Evolutionary conservation across 1,284 basidiomycete species (phyloP).

Genomic region (Puccinia polysora): DNA sequence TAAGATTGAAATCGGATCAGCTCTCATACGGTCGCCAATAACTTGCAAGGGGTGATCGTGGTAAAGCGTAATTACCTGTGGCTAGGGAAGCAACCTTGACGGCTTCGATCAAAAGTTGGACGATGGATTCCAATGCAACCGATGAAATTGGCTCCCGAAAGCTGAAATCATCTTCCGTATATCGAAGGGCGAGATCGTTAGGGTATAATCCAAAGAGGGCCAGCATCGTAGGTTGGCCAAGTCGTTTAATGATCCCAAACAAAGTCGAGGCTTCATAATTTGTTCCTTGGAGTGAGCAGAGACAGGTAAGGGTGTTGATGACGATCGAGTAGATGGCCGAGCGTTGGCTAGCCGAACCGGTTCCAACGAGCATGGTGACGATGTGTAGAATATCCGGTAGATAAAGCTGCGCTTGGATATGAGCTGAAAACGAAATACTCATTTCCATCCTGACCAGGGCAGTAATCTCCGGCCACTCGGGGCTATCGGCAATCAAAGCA

Average conservation of each 20-base stretch:
- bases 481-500: constrained; percentile 63
- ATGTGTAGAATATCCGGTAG: constrained; percentile 75
- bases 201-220: constrained; percentile 66
- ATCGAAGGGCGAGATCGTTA: constrained; percentile 53
- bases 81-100: constrained; percentile 65
- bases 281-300: constrained; percentile 59
- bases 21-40: too few relatives aligned
- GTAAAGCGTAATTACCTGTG: constrained; percentile 60
- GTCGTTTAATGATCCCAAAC: constrained; percentile 61
- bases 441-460: constrained; percentile 69
- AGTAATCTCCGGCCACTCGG: constrained; percentile 76
- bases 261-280: constrained; percentile 59
- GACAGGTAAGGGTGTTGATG: constrained; percentile 71
- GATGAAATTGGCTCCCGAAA: constrained; percentile 62
- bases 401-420: constrained; percentile 63
- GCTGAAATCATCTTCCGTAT: constrained; percentile 54
- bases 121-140: constrained; percentile 65
- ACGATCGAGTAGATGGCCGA: constrained; percentile 74
- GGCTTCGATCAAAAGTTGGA: constrained; percentile 63
- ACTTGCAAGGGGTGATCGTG: not conserved
- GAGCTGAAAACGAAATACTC: constrained; percentile 66
- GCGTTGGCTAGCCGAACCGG: constrained; percentile 69
- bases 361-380: constrained; percentile 68
- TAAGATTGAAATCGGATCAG: too few relatives aligned
- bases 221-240: constrained; percentile 61